phyloP scores from a whole-genome alignment of 2,329 filamentous ascomycete species.

The Tolypocladium tropicale region DNA sequence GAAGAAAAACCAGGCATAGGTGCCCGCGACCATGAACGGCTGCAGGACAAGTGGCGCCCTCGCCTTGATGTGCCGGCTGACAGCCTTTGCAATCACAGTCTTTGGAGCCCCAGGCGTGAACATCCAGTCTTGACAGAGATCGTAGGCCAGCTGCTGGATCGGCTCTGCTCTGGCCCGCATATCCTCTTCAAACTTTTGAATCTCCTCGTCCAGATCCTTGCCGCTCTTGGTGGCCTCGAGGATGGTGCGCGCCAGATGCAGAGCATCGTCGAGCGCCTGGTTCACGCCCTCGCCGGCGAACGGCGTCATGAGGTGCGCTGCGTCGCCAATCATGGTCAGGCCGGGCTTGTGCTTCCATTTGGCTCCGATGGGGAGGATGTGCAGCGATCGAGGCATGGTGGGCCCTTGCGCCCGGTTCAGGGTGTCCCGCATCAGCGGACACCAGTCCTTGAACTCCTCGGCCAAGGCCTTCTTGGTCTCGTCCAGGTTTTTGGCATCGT shows the following conservation, averaged over 20 bases:
- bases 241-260: constrained; percentile 35
- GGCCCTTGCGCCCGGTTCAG: constrained; percentile 28
- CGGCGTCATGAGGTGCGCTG: constrained; percentile 49
- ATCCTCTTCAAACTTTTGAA: constrained; percentile 23
- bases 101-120: constrained; percentile 35
- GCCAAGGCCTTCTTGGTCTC: constrained; percentile 28
- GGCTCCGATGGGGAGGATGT: constrained; percentile 39
- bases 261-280: constrained; percentile 42
- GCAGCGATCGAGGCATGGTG: constrained; percentile 34
- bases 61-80: constrained; percentile 18
- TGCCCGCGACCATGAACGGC: background rate
- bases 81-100: constrained; percentile 26
- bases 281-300: constrained; percentile 52
- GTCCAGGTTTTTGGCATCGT: constrained; percentile 28
- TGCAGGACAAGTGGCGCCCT: background rate
- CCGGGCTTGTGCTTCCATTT: constrained; percentile 37
- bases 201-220: constrained; percentile 19
- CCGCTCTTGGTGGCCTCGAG: constrained; percentile 14
- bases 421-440: constrained; percentile 28
- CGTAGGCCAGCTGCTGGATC: constrained; percentile 31
- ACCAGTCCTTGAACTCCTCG: constrained; percentile 28
- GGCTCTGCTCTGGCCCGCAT: constrained; percentile 27
- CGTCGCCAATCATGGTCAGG: constrained; percentile 47
- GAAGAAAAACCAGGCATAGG: background rate
- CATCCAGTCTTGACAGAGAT: constrained; percentile 36